Base-by-base conservation (phyloP, 2,329 filamentous ascomycete genomes). In the Sphaerulina vaccinii region DNA sequence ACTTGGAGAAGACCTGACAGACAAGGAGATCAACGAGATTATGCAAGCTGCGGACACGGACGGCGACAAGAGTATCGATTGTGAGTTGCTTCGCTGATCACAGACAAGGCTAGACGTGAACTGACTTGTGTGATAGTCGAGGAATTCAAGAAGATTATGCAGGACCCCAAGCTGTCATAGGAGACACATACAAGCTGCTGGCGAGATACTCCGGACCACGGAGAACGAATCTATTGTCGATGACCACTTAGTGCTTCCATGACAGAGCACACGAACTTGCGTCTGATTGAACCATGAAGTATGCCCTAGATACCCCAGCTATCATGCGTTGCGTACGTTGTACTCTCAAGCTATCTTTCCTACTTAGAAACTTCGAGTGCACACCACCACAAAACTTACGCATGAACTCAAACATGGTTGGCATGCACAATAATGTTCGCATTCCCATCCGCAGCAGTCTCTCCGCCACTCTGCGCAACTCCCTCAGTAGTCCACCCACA, bases 71-170 rank as follows among this genome's bases (percentile, higher is more conserved):
- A 48, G 39, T 13, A 57, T 57, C 38, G 50, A 51, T 39, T 57
- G 54, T 56, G 27, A 33, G 50, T 56, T 9, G 5, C 7, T 15
- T n/a, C n/a, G n/a, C n/a, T n/a, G n/a, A n/a, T n/a, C n/a, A n/a
- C n/a, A n/a, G n/a, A n/a, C n/a, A n/a, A n/a, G n/a, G n/a, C n/a
- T n/a, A n/a, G n/a, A n/a, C n/a, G n/a, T n/a, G n/a, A n/a, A n/a
- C n/a, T n/a, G n/a, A n/a, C n/a, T 16, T 9, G 10, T 13, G 9
- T 27, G 36, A 23, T 22, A 54, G 52, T 56, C 36, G 53, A 56
- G 22, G 53, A 56, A 23, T 56, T 56, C 44, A 56, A 56, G 49
- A 56, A 49, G 36, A 56, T 56, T n/a, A 56, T 56, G 53, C 47
- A 54, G 19, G 52, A 54, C 24, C 45, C 45, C 4, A 49, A 49